Conservation (phyloP, 805 yeast genomes). For the Lipomyces lipofer region DNA sequence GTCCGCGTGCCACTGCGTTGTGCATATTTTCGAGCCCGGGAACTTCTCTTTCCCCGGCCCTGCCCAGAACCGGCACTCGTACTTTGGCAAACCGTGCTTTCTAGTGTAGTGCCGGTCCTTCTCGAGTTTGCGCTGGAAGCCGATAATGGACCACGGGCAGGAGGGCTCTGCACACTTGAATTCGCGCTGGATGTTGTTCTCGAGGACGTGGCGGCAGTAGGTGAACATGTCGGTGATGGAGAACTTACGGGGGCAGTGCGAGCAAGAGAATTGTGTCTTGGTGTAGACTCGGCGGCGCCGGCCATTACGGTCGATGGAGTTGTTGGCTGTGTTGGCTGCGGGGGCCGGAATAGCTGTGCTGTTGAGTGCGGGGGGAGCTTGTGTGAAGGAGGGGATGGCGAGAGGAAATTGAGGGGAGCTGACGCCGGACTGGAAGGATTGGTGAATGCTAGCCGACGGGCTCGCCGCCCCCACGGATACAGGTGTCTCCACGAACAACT, state of each 20-base stretch:
- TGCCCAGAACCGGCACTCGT: constrained; percentile 37
- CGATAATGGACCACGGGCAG: constrained; percentile 36
- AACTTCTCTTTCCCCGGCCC: constrained; percentile 32
- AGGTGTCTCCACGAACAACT: too few species aligned
- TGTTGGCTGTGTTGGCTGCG: background rate
- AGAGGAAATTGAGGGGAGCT: background rate
- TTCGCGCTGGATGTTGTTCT: constrained; percentile 29
- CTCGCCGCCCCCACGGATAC: too few species aligned
- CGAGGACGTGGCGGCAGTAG: constrained; percentile 22
- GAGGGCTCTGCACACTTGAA: constrained; percentile 34
- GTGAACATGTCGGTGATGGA: constrained; percentile 11
- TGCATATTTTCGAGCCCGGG: constrained; percentile 33
- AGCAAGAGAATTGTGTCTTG: constrained; percentile 23
- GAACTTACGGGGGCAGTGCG: constrained; percentile 24
- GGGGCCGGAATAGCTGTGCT: background rate
- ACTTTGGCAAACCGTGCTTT: constrained; percentile 36
- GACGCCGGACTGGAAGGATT: background rate
- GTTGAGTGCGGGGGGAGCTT: background rate
- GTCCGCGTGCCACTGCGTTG: constrained; percentile 38
- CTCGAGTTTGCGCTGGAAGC: constrained; percentile 37
- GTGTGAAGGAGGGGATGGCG: background rate
- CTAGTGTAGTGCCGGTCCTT: constrained; percentile 34
- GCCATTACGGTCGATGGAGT: constrained; percentile 21
- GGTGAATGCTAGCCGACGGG: background rate
- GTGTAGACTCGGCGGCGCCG: constrained; percentile 24